phyloP scores from a whole-genome alignment of 768 basidiomycete species.

The Lactarius hatsudake region DNA sequence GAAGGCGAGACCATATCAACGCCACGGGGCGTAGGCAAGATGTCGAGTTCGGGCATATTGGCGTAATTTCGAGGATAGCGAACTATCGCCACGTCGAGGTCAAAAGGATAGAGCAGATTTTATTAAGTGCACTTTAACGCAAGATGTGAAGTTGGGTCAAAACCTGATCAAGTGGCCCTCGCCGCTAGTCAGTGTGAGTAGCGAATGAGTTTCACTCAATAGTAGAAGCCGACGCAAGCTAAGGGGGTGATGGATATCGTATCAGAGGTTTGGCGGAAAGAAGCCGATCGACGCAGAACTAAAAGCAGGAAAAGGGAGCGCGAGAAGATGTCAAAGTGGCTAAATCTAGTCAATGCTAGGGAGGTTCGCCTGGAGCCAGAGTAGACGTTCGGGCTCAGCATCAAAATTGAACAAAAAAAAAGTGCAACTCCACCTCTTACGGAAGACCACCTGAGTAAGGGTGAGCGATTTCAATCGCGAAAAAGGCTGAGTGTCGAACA shows the following conservation, averaged over 20 bases:
- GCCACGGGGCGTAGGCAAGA: constrained; percentile 39
- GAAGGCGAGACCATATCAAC: constrained; percentile 34
- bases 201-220: constrained; percentile 47
- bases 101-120: constrained; percentile 3
- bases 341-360: constrained; percentile 49
- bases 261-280: constrained; percentile 32
- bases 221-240: constrained; percentile 61
- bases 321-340: neutral
- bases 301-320: constrained; percentile 14
- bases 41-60: constrained; percentile 58
- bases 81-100: constrained; percentile 11
- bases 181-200: constrained; percentile 75
- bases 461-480: constrained; percentile 11
- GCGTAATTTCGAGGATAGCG: constrained; percentile 1
- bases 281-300: constrained; percentile 13
- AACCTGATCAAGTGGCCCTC: constrained; percentile 60
- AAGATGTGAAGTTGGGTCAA: constrained; percentile 29
- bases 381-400: constrained; percentile 7
- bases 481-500: constrained; percentile 1
- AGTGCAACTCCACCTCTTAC: constrained; percentile 55
- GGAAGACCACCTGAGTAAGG: constrained; percentile 63
- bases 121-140: neutral
- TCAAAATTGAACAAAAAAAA: constrained; percentile 8
- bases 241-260: constrained; percentile 49
- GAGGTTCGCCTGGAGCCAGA: constrained; percentile 65